Conservation (phyloP, 768 basidiomycete species). For the Sarcomyxa edulis region DNA sequence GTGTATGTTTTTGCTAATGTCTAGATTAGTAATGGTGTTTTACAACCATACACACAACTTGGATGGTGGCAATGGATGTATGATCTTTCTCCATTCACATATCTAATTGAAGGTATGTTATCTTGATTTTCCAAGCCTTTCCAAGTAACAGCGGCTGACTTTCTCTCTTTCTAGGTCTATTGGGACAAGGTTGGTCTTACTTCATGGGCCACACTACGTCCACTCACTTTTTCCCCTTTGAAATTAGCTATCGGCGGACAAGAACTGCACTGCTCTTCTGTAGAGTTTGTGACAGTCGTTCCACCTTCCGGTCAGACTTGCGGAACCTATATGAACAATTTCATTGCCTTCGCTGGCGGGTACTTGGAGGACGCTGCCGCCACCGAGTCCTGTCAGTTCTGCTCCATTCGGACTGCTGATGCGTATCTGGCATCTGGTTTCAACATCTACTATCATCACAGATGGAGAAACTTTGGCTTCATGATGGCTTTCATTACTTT, state of each 20-base stretch:
- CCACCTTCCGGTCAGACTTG: slow-evolving; percentile 61
- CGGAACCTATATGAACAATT: slow-evolving; percentile 41
- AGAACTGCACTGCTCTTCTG: slow-evolving; percentile 45
- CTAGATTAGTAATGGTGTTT: slow-evolving; percentile 49
- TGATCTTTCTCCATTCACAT: slow-evolving; percentile 43
- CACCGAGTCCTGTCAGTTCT: slow-evolving; percentile 48
- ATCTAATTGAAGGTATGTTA: slow-evolving; percentile 50
- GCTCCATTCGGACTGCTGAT: slow-evolving; percentile 47
- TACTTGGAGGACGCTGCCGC: slow-evolving; percentile 53
- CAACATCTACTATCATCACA: slow-evolving; percentile 52
- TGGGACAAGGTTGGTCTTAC: slow-evolving; percentile 36
- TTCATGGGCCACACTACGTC: slow-evolving; percentile 20
- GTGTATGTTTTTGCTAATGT: slow-evolving; percentile 4
- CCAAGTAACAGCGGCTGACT: too few species aligned
- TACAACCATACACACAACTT: slow-evolving; percentile 58
- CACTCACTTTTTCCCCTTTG: slow-evolving; percentile 19
- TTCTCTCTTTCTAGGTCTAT: slow-evolving; percentile 50
- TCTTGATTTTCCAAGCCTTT: too few species aligned
- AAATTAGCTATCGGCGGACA: slow-evolving; percentile 43
- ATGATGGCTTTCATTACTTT: slow-evolving; percentile 42
- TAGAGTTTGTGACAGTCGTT: slow-evolving; percentile 57
- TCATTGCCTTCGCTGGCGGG: slow-evolving; percentile 48
- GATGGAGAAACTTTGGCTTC: slow-evolving; percentile 50
- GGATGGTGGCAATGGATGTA: slow-evolving; percentile 79
- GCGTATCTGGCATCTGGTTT: slow-evolving; percentile 48